phyloP scores from a whole-genome alignment of 75 land plant genomes.

The Cryptomeria japonica region DNA sequence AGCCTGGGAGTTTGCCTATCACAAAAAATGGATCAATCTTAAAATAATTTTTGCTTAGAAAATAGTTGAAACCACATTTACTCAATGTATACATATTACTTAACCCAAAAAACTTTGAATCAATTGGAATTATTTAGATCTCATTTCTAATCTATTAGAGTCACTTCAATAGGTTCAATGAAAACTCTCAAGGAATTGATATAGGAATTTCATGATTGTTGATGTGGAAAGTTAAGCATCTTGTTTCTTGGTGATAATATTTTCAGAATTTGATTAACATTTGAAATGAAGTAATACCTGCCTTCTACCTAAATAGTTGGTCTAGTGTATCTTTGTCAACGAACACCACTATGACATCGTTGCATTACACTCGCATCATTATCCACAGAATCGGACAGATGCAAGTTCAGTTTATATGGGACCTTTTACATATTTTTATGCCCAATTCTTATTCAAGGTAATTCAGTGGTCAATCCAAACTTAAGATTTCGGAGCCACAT shows the following conservation, averaged over 20 bases:
- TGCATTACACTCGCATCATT: not conserved
- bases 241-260: not conserved
- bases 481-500: constrained; percentile 92
- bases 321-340: not conserved
- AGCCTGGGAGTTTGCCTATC: constrained; percentile 79
- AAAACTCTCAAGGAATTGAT: not conserved
- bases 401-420: not conserved
- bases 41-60: not conserved
- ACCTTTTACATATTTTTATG: not conserved
- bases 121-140: not conserved
- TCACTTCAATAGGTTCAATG: not conserved
- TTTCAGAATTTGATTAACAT: not conserved
- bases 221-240: not conserved
- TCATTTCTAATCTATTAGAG: not conserved
- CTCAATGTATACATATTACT: not conserved
- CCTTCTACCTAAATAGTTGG: not conserved
- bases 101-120: not conserved
- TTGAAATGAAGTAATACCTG: not conserved
- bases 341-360: not conserved
- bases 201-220: not conserved
- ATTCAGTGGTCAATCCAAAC: not conserved
- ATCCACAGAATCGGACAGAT: not conserved
- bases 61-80: not conserved
- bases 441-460: not conserved
- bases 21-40: not conserved